phyloP scores from a whole-genome alignment of 2,329 filamentous ascomycete genomes.

The Byssothecium circinans region DNA sequence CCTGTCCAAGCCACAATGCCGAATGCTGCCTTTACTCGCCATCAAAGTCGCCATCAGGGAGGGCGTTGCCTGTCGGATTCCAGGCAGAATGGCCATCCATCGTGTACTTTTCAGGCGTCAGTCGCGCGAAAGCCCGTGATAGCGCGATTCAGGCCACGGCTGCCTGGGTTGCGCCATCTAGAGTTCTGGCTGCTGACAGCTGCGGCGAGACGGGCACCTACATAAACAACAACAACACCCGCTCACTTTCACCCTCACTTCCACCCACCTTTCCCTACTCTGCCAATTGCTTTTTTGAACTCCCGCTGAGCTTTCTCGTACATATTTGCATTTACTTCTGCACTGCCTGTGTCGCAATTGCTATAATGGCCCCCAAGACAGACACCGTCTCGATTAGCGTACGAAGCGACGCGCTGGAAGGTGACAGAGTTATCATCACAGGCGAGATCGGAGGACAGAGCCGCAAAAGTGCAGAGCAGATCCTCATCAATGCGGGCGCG shows the following conservation, averaged over 20 bases:
- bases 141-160: slow-evolving; percentile 3
- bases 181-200: slow-evolving; percentile 1
- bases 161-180: slow-evolving; percentile 9
- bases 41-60: not conserved
- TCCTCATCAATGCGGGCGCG: slow-evolving; percentile 21
- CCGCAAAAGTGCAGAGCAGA: slow-evolving; percentile 16
- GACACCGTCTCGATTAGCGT: slow-evolving; percentile 14
- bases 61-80: slow-evolving; percentile 1
- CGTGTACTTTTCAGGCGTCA: slow-evolving; percentile 2
- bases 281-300: not conserved
- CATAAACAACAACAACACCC: slow-evolving; percentile 3
- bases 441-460: slow-evolving; percentile 20
- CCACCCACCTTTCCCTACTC: not conserved
- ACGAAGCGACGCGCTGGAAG: slow-evolving; percentile 15
- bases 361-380: slow-evolving; percentile 16
- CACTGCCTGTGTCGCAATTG: not conserved
- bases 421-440: slow-evolving; percentile 19
- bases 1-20: not conserved
- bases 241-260: not conserved
- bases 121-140: slow-evolving; percentile 6
- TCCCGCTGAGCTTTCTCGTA: not conserved
- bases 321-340: not conserved
- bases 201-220: slow-evolving; percentile 7
- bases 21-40: not conserved
- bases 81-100: not conserved